Evolutionary conservation across 306 rosid species (phyloP).

Genomic region (Ziziphus jujuba): DNA sequence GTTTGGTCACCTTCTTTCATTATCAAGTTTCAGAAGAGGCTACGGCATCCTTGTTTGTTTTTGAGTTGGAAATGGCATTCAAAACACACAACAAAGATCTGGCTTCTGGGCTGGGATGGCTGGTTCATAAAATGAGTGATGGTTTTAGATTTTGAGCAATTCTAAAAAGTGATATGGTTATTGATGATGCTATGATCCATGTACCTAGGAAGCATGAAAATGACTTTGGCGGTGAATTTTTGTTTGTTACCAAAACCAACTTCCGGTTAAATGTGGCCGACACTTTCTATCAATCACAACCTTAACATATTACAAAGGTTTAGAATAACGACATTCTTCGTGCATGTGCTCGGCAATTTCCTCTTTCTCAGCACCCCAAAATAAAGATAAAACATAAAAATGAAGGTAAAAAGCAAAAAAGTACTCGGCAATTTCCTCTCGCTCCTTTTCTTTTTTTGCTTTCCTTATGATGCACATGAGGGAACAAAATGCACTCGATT

Average conservation of each 20-base stretch:
- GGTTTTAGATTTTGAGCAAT: no score
- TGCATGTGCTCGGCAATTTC: slow-evolving; percentile 33
- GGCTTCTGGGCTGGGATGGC: no score
- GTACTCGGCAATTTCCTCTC: slow-evolving; percentile 31
- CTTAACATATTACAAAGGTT: background rate
- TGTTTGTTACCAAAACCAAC: background rate
- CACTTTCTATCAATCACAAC: slow-evolving; percentile 5
- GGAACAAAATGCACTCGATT: background rate
- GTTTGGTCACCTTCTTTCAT: no score
- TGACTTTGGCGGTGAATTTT: background rate
- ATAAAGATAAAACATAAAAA: no score
- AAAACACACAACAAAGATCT: no score
- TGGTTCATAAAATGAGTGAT: no score
- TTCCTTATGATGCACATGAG: background rate
- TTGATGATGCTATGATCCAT: no score
- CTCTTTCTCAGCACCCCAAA: background rate
- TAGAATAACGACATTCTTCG: slow-evolving; percentile 9
- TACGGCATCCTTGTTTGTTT: no score
- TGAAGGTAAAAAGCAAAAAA: no score
- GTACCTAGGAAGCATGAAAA: background rate
- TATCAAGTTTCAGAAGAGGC: no score
- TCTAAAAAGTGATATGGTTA: no score
- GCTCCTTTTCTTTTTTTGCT: background rate
- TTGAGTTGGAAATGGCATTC: no score
- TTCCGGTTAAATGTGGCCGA: slow-evolving; percentile 6